These are phyloP conservation scores for Colletotrichum brevisporum DNA, from an alignment of 2,329 filamentous ascomycete genomes.

Conservation along the genomic window DNA sequence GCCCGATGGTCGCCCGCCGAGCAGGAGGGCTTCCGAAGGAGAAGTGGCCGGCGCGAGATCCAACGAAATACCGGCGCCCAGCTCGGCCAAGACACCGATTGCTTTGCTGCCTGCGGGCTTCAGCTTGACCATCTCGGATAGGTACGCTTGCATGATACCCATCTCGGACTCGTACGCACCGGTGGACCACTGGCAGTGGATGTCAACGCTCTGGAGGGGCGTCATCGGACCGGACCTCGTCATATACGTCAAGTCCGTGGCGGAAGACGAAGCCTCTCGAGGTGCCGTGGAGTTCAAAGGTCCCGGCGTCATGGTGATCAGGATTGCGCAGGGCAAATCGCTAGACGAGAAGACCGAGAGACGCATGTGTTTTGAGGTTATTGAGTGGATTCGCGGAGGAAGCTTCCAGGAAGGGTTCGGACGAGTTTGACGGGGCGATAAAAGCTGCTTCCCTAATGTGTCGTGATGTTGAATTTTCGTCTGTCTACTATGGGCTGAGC, in stretches of 20 bases:
- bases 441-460: slow-evolving; percentile 18
- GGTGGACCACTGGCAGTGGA: slow-evolving; percentile 98
- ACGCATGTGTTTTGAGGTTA: slow-evolving; percentile 87
- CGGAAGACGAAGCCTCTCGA: slow-evolving; percentile 53
- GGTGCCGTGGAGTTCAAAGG: slow-evolving; percentile 71
- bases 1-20: slow-evolving; percentile 18
- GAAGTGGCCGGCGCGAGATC: slow-evolving; percentile 22
- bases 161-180: slow-evolving; percentile 84
- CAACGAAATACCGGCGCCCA: slow-evolving; percentile 18
- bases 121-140: slow-evolving; percentile 83
- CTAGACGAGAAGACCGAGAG: slow-evolving; percentile 80
- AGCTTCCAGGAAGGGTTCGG: slow-evolving; percentile 54
- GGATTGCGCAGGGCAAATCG: slow-evolving; percentile 57
- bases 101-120: slow-evolving; percentile 84
- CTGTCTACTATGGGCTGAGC: too few species aligned
- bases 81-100: slow-evolving; percentile 69
- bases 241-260: slow-evolving; percentile 70
- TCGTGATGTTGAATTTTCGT: not conserved
- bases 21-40: slow-evolving; percentile 35
- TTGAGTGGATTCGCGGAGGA: slow-evolving; percentile 78
- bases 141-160: slow-evolving; percentile 79
- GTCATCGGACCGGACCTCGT: slow-evolving; percentile 86
- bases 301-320: slow-evolving; percentile 68
- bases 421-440: slow-evolving; percentile 5
- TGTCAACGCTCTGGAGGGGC: slow-evolving; percentile 92